Base-by-base conservation (phyloP, 345 rosid genomes). In the Reutealis trisperma region DNA sequence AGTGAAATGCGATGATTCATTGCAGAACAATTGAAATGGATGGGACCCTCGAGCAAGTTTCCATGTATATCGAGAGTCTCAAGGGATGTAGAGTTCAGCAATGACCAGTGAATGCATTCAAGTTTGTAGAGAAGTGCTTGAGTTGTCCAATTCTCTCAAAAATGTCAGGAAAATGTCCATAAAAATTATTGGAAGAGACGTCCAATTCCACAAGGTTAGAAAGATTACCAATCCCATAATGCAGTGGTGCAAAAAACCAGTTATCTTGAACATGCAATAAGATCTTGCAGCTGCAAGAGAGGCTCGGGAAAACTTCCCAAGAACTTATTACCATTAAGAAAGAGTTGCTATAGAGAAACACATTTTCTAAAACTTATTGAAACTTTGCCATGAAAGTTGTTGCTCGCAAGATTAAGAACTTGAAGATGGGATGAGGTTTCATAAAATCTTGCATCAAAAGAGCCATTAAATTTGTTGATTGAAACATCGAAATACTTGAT, bases 81-180 rank as follows among this genome's bases (percentile, higher is more conserved):
- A 73, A 81, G 79, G 32, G 84, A 77, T 37, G 75, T 68, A 6
- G 85, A 86, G 73, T 82, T 83, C 45, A 71, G 78, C 73, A 83
- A 42, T 4, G 86, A 81, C 88, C 86, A 11, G 13, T 41, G 44
- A 83, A 83, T 6, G 22, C 52, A 62, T 83, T 86, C 52, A 78
- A 66, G 3, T 51, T 0, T 10, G 83, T 83, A 44, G 72, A 6
- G n/a, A 86, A 81, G 68, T 57, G 52, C 76, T 79, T 57, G 0
- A 86, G 82, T 78, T 72, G 78, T 37, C 3, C 27, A 15, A 83
- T 76, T 8, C 55, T 58, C 76, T 32, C 63, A 21, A 86, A 86
- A 78, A 74, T 74, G 12, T 86, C 81, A 47, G 86, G 88, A 67
- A 86, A 72, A 24, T 18, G 54, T 45, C 86, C 88, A 37, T 55